Evolutionary conservation across 2,329 filamentous ascomycete species (phyloP), one percentile per base, ranked within the genome.

Genomic region (Fusarium sublunatum): DNA sequence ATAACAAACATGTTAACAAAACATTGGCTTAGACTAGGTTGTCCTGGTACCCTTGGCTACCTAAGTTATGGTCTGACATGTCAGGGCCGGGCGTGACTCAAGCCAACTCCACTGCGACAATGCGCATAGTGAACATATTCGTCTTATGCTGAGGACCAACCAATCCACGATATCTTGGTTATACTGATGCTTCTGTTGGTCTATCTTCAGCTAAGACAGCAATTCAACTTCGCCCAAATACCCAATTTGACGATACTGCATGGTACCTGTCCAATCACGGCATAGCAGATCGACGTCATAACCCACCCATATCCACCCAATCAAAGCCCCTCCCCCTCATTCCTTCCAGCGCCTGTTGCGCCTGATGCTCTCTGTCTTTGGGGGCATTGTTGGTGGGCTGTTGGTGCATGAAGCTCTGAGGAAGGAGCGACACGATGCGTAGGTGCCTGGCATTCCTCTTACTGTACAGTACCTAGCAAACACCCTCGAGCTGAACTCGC

Each of bases 241-340:
- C 42, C 53, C 50, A 32, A 53, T 55, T 54, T 25, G 41, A 57
- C 45, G 40, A 43, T 49, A 31, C 42, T 35, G 34, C 50, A 49
- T 47, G 46, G 19, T 39, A 28, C 9, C 28, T 28, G 6, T 26
- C 65, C 67, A 69, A 70, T 70, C 49, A 61, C 19, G 15, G 15
- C 45, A 41, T 10, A 26, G 15, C 10, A 3, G 8, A 36, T 49
- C 65, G 68, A 70, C 68, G 68, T 70, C 68, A 70, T 70, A 38
- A 36, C 7, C 65, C 64, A 56, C 64, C 58, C 22, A 46, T 42
- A 56, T 42, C 24, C 29, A 29, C 61, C 41, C 57, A 67, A 63
- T 65, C 61, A 63, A 60, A 51, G 39, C 47, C 63, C 66, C 63
- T 51, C 66, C 65, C 65, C 65, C 61, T 68, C 65, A 66, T 57